Percentiles rank a stretch among this genome's conserved stretches.
These are phyloP conservation scores for Berkeleyomyces basicola DNA, from an alignment of 2,329 filamentous ascomycete genomes.

Conservation along the genomic window DNA sequence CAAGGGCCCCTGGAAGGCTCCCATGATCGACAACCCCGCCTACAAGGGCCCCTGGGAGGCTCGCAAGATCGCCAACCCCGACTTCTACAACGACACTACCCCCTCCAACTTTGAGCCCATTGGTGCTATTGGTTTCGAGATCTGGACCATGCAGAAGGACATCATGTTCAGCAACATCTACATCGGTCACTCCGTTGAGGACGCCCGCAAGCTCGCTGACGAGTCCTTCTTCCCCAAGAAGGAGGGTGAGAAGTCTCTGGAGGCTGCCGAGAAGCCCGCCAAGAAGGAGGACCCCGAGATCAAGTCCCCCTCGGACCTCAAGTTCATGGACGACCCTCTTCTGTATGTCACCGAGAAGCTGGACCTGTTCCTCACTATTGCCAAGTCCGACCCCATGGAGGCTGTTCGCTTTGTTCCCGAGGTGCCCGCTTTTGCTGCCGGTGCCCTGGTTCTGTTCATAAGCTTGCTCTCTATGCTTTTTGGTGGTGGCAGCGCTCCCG, in stretches of 20 bases:
- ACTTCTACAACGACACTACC: slow-evolving; percentile 93
- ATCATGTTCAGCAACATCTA: slow-evolving; percentile 99
- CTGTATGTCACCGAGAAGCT: slow-evolving; percentile 82
- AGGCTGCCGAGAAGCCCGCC: slow-evolving; percentile 69
- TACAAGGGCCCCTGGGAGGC: slow-evolving; percentile 96
- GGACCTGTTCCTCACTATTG: slow-evolving; percentile 75
- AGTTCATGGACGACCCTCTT: slow-evolving; percentile 83
- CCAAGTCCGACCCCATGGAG: slow-evolving; percentile 62
- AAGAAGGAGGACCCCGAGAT: slow-evolving; percentile 39
- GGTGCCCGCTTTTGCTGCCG: slow-evolving; percentile 65
- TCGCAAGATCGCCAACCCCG: slow-evolving; percentile 90
- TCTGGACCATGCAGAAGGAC: slow-evolving; percentile 99
- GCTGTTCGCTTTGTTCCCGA: slow-evolving; percentile 84
- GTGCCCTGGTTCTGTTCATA: slow-evolving; percentile 51
- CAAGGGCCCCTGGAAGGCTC: slow-evolving; percentile 97
- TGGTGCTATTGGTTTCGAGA: slow-evolving; percentile 95
- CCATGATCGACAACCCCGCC: slow-evolving; percentile 86
- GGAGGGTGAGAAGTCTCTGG: slow-evolving; percentile 61
- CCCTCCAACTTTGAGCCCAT: slow-evolving; percentile 96
- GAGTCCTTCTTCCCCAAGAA: slow-evolving; percentile 88
- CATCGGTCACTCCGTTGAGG: slow-evolving; percentile 90
- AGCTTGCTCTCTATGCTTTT: slow-evolving; percentile 53
- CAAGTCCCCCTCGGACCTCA: slow-evolving; percentile 52
- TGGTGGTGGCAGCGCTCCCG: slow-evolving; percentile 45
- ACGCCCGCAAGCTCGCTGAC: slow-evolving; percentile 73